These are phyloP conservation scores for Phytophthora uliginosa DNA, from an alignment of 352 stramenopile species.

Conservation along the genomic window DNA sequence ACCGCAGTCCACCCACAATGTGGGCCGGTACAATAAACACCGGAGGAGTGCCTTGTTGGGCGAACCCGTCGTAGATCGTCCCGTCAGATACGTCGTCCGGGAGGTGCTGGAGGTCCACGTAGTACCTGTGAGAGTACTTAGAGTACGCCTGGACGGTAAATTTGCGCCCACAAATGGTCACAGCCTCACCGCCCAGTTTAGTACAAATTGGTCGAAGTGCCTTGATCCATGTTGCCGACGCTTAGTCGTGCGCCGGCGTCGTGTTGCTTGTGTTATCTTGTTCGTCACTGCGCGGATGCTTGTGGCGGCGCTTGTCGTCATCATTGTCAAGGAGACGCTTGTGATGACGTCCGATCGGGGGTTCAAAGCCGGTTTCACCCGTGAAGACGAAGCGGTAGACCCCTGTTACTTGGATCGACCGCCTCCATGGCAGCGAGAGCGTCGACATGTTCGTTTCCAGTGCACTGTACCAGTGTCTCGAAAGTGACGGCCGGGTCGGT, in stretches of 20 bases:
- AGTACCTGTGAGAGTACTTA: neutral
- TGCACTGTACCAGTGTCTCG: too few relatives aligned
- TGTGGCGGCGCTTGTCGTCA: too few relatives aligned
- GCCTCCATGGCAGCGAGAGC: too few relatives aligned
- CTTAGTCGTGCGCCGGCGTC: too few relatives aligned
- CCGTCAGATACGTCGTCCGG: neutral
- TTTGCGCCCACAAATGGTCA: neutral
- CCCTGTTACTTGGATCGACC: neutral
- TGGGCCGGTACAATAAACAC: neutral
- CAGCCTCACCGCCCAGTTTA: neutral
- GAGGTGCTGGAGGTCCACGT: neutral
- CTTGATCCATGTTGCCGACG: too few relatives aligned
- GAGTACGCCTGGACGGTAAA: neutral
- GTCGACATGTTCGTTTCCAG: too few relatives aligned
- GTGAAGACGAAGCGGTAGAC: conserved; percentile 9
- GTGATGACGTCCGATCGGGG: neutral
- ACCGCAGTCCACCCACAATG: neutral
- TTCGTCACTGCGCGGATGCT: too few relatives aligned
- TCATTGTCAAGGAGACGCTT: neutral
- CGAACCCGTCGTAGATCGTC: conserved; percentile 7
- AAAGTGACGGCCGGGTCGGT: too few relatives aligned
- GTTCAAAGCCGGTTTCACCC: neutral
- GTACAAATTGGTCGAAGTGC: conserved; percentile 6
- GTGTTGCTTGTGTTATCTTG: too few relatives aligned
- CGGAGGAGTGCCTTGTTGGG: neutral